phyloP scores from a whole-genome alignment of 2,329 filamentous ascomycete genomes.

The Pyrenophora tritici-repentis region DNA sequence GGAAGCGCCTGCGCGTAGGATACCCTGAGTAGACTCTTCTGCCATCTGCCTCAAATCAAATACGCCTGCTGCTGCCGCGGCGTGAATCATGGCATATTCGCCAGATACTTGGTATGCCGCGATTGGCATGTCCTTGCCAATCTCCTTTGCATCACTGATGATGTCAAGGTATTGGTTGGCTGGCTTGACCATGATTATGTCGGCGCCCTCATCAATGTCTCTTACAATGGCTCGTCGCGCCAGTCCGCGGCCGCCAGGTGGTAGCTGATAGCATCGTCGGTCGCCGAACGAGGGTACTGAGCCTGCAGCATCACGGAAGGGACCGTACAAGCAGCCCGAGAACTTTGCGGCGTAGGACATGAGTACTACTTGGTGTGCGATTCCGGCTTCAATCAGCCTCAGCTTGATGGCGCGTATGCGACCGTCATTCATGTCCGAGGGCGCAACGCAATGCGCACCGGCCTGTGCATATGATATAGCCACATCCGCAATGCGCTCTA shows the following conservation, averaged over 20 bases:
- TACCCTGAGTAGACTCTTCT: conserved; percentile 91
- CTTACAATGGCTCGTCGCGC: conserved; percentile 87
- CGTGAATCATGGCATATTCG: conserved; percentile 98
- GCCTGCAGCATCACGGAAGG: conserved; percentile 94
- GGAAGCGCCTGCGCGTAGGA: conserved; percentile 87
- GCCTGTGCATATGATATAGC: conserved; percentile 96
- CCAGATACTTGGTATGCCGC: conserved; percentile 97
- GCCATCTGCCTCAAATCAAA: conserved; percentile 95
- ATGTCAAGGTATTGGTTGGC: conserved; percentile 96
- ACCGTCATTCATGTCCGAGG: conserved; percentile 98
- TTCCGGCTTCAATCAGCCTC: conserved; percentile 92
- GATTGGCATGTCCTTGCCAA: conserved; percentile 87
- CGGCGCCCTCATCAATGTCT: conserved; percentile 91
- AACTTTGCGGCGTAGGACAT: conserved; percentile 99
- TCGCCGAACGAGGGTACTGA: conserved; percentile 92
- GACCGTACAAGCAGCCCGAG: conserved; percentile 92
- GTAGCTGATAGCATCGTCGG: conserved; percentile 94
- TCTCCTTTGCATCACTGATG: conserved; percentile 94
- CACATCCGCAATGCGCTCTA: conserved; percentile 95
- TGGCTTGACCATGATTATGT: conserved; percentile 99
- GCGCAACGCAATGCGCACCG: conserved; percentile 94
- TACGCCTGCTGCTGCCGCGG: conserved; percentile 91
- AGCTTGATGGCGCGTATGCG: conserved; percentile 97
- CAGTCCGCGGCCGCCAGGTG: conserved; percentile 87
- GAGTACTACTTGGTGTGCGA: conserved; percentile 86